phyloP scores from a whole-genome alignment of 805 yeast species.

The Candida coleopterorum region DNA sequence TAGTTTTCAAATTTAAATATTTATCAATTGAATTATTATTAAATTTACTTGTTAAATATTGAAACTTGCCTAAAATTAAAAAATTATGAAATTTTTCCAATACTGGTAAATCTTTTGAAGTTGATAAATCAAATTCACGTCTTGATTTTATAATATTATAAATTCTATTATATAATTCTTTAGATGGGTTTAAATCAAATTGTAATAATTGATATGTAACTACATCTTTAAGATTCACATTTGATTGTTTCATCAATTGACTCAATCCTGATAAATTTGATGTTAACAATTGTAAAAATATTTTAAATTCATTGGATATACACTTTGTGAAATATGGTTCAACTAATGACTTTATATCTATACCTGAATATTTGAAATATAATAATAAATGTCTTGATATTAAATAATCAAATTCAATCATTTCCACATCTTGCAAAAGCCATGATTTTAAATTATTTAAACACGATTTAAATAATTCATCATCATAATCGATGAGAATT shows the following conservation, averaged over 20 bases:
- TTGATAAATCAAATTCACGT: conserved; percentile 23
- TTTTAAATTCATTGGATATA: conserved; percentile 1
- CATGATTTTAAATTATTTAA: conserved; percentile 7
- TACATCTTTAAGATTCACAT: conserved; percentile 11
- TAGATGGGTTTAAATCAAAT: conserved; percentile 24
- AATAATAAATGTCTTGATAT: conserved; percentile 19
- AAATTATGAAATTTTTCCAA: conserved; percentile 21
- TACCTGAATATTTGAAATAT: conserved; percentile 23
- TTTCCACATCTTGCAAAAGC: conserved; percentile 1
- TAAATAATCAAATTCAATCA: conserved; percentile 21
- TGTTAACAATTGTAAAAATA: conserved; percentile 8
- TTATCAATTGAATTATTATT: conserved; percentile 21
- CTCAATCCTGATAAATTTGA: conserved; percentile 15
- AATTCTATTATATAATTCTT: conserved; percentile 19
- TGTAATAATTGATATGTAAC: conserved; percentile 26
- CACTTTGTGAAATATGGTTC: conserved; percentile 11
- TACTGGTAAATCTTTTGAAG: conserved; percentile 3
- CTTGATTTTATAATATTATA: conserved; percentile 19
- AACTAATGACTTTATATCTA: background rate
- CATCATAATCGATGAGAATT: conserved; percentile 15
- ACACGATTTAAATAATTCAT: conserved; percentile 16
- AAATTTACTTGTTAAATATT: conserved; percentile 23
- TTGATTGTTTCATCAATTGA: conserved; percentile 9
- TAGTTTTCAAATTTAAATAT: conserved; percentile 39
- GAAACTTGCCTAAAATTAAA: conserved; percentile 31